Evolutionary conservation across 2,329 filamentous ascomycete genomes (phyloP).

Genomic region (Sarocladiaceae sp.): DNA sequence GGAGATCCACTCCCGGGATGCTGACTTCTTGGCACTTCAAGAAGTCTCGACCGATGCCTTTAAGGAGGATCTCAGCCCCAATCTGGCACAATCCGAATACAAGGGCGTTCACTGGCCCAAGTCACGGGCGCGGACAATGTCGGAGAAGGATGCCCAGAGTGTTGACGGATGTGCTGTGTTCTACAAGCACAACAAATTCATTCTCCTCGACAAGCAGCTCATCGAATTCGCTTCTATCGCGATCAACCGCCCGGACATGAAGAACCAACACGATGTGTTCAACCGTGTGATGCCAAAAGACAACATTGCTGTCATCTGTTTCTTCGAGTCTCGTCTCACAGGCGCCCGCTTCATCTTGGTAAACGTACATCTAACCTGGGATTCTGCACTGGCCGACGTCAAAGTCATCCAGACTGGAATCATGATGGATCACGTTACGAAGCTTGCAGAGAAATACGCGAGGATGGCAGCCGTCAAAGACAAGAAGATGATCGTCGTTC

Average conservation of each 20-base stretch:
- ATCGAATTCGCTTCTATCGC: constrained; percentile 89
- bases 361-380: constrained; percentile 94
- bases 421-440: constrained; percentile 84
- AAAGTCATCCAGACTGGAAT: constrained; percentile 96
- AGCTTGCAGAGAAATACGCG: constrained; percentile 78
- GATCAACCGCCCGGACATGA: constrained; percentile 94
- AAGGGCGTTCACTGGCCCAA: constrained; percentile 92
- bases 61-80: constrained; percentile 83
- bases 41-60: constrained; percentile 91
- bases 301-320: constrained; percentile 87
- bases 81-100: constrained; percentile 81
- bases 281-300: constrained; percentile 98
- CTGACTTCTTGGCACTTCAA: constrained; percentile 88
- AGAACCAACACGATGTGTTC: constrained; percentile 94
- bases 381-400: constrained; percentile 83
- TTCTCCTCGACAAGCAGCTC: constrained; percentile 87
- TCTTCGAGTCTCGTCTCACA: constrained; percentile 86
- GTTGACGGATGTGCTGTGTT: constrained; percentile 97
- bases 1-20: constrained; percentile 71
- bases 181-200: constrained; percentile 92
- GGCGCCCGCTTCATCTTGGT: constrained; percentile 89
- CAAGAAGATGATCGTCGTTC: constrained; percentile 56
- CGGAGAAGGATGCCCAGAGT: constrained; percentile 76
- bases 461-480: constrained; percentile 75
- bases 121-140: constrained; percentile 84